Conservation (phyloP, 148 eudicot genomes). For the Pouteria glomerata region DNA sequence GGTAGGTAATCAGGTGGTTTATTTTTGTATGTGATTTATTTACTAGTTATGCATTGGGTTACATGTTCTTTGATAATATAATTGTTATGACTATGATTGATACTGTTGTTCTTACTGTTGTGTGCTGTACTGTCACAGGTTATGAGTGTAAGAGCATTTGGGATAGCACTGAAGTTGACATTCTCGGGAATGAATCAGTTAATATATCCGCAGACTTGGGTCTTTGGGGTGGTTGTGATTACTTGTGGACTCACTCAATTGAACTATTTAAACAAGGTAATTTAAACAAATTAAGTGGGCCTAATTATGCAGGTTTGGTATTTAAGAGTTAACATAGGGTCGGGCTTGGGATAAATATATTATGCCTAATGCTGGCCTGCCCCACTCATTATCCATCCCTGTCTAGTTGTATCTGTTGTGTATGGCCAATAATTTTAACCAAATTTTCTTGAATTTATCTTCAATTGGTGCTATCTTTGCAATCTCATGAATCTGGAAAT, state of each 20-base stretch:
- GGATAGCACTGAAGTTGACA: slow-evolving; percentile 70
- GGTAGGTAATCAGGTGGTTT: slow-evolving; percentile 29
- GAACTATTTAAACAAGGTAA: slow-evolving; percentile 76
- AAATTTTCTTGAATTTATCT: too few species aligned
- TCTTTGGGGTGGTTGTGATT: slow-evolving; percentile 38
- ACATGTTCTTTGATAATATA: neutral
- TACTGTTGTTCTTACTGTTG: neutral
- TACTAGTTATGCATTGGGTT: neutral
- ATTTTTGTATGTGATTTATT: neutral
- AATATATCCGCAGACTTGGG: slow-evolving; percentile 75
- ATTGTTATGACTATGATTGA: neutral
- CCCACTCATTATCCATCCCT: too few species aligned
- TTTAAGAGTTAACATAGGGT: too few species aligned
- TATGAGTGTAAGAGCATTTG: slow-evolving; percentile 79
- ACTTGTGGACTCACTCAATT: slow-evolving; percentile 63
- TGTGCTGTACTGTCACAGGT: slow-evolving; percentile 35
- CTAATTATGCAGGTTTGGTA: neutral
- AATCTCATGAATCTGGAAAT: too few species aligned
- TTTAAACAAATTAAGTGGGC: neutral
- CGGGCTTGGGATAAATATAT: too few species aligned
- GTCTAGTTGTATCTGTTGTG: too few species aligned
- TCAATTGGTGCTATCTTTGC: too few species aligned
- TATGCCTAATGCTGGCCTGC: too few species aligned
- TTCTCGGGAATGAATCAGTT: slow-evolving; percentile 69
- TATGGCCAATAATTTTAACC: too few species aligned